Base-by-base conservation (phyloP, 129 eudicot species). In the Silybum marianum region DNA sequence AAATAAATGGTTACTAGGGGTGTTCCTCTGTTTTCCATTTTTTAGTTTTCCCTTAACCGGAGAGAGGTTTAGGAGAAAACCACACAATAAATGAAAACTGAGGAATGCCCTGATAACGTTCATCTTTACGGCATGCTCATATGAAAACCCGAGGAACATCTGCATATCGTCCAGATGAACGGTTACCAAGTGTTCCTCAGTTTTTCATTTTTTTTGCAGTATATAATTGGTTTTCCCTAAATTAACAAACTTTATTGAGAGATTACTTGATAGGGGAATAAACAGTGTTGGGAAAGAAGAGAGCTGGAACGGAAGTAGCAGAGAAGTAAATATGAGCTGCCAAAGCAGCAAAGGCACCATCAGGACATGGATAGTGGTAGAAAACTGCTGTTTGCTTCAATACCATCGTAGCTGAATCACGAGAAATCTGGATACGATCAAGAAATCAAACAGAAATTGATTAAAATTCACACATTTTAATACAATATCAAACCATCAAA, bases 291-390 rank as follows among this genome's bases (percentile, higher is more conserved):
- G 98, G 96, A 54, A 94, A 94, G 87, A 91, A 92, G 36, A 84
- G 88, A 36, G 85, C 74, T 0, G 88, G 87, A 77, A 83, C 25
- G 54, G 97, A 86, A 40, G 98, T 69, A 36, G 83, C 85, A 32
- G 93, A 87, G 67, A 94, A 89, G 86, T 85, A 94, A 65, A 94
- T 92, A 78, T 94, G 96, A 25, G 98, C 98, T 0, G 98, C 97
- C 68, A 92, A 84, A 24, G 98, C 98, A 34, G 93, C 97, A 77
- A 92, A 92, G 36, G 88, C 94, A 48, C 98, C 98, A 73, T 94
- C 98, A 4, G 98, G 96, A 74, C 98, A 94, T 9, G 98, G 98
- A 58, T 92, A 94, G 77, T 94, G 98, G 79, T 94, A 94, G 16
- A 94, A 69, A 51, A 90, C 93, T 46, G 97, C 97, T 6, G 97